Evolutionary conservation across 495 filamentous ascomycete genomes (phyloP).

Genomic region (Penicillium samsonianum): DNA sequence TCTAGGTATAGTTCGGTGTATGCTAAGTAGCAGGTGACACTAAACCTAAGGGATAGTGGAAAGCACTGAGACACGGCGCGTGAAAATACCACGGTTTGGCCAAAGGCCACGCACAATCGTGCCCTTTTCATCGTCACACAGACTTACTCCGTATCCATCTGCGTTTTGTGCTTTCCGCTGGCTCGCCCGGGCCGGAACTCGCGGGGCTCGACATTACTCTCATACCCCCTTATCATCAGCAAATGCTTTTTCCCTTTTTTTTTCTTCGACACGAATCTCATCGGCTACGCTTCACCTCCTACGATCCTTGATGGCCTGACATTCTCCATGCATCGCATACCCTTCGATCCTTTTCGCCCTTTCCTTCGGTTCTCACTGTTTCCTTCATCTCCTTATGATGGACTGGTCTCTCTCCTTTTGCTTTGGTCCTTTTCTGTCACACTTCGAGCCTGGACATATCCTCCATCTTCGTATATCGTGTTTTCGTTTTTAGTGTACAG

Average conservation of each 20-base stretch:
- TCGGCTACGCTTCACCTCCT: constrained; percentile 26
- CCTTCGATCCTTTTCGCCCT: constrained; percentile 1
- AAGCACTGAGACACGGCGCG: too few relatives aligned
- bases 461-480: constrained; percentile 18
- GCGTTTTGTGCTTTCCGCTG: constrained; percentile 21
- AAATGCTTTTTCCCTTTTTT: constrained; percentile 24
- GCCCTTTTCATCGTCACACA: too few relatives aligned
- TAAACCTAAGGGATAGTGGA: too few relatives aligned
- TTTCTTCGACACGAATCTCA: constrained; percentile 19
- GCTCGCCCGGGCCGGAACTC: constrained; percentile 32
- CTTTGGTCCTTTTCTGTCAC: constrained; percentile 11
- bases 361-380: not conserved
- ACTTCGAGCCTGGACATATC: constrained; percentile 31
- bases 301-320: constrained; percentile 33
- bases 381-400: constrained; percentile 6
- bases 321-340: constrained; percentile 14
- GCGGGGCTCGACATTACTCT: constrained; percentile 15
- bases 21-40: too few relatives aligned
- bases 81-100: too few relatives aligned
- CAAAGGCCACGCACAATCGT: too few relatives aligned
- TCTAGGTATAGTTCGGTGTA: too few relatives aligned
- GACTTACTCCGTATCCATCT: constrained; percentile 13
- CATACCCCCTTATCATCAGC: constrained; percentile 14
- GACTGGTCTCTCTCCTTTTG: constrained; percentile 5
- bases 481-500: constrained; percentile 10